A percentile compares a stretch with the other conserved stretches of the same genome.
phyloP scores from a whole-genome alignment of 202 grass and related monocot species.

The Cymbopogon flexuosus region DNA sequence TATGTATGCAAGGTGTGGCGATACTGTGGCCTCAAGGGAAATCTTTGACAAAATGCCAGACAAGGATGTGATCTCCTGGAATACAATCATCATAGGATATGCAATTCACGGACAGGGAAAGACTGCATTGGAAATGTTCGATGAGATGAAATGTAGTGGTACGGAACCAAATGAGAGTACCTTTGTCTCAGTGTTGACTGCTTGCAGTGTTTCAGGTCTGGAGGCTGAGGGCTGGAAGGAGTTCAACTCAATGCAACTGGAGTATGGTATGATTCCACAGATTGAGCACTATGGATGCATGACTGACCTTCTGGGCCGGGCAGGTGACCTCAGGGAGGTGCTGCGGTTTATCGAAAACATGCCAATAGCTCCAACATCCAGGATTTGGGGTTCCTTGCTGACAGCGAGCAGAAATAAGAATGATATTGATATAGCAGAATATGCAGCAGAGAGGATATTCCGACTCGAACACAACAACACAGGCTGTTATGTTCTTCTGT shows the following conservation, averaged over 20 bases:
- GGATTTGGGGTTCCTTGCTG: conserved; percentile 79
- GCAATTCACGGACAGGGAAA: conserved; percentile 71
- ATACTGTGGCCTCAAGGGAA: conserved; percentile 50
- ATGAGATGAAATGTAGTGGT: conserved; percentile 56
- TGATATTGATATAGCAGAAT: conserved; percentile 72
- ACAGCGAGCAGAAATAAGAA: conserved; percentile 78
- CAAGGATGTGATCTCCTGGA: conserved; percentile 77
- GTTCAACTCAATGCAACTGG: conserved; percentile 72
- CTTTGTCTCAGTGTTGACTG: conserved; percentile 77
- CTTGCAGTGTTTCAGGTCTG: conserved; percentile 75
- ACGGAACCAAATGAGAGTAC: conserved; percentile 61
- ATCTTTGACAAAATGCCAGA: conserved; percentile 55
- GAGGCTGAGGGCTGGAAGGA: conserved; percentile 59
- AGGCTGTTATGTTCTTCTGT: conserved; percentile 72
- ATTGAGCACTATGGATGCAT: conserved; percentile 90
- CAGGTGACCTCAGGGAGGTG: conserved; percentile 50
- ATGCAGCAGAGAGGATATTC: conserved; percentile 69
- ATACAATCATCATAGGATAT: conserved; percentile 81
- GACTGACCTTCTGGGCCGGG: conserved; percentile 69
- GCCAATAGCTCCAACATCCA: conserved; percentile 56
- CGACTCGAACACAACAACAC: conserved; percentile 80
- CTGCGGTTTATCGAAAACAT: conserved; percentile 72
- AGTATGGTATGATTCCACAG: conserved; percentile 59
- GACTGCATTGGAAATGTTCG: conserved; percentile 55
- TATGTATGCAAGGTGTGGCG: conserved; percentile 76